Evolutionary conservation across 2,329 filamentous ascomycete species (phyloP).

Genomic region (Rugonectria rugulosa): DNA sequence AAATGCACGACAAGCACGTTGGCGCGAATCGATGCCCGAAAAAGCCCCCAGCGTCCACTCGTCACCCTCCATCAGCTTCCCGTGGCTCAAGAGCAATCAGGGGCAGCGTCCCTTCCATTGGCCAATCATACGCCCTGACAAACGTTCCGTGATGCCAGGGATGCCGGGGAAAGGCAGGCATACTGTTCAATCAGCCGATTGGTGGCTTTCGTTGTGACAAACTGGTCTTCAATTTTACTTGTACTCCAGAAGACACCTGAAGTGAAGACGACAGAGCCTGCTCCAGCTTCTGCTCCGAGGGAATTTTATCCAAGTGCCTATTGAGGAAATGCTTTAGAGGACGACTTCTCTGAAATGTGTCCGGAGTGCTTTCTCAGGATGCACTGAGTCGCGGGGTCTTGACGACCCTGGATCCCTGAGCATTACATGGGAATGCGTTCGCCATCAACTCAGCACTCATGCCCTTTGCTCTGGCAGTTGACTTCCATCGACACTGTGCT

Average conservation of each 20-base stretch:
- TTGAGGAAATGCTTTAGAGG: slow-evolving; percentile 1
- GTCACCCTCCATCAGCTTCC: slow-evolving; percentile 3
- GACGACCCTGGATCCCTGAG: slow-evolving; percentile 1
- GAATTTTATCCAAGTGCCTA: too few relatives aligned
- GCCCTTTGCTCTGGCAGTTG: background rate
- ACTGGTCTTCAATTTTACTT: slow-evolving; percentile 12
- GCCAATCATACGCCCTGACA: slow-evolving; percentile 22
- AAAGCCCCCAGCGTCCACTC: background rate
- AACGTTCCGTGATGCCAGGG: slow-evolving; percentile 33
- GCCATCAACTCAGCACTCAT: slow-evolving; percentile 8
- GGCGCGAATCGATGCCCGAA: slow-evolving; percentile 3
- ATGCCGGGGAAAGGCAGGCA: slow-evolving; percentile 23
- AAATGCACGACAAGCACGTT: slow-evolving; percentile 1
- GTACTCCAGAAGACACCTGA: slow-evolving; percentile 10
- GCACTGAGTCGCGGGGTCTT: background rate
- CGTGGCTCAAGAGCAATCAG: slow-evolving; percentile 20
- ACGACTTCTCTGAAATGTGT: background rate
- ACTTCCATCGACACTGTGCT: background rate
- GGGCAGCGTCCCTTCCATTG: slow-evolving; percentile 27
- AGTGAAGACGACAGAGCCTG: too few relatives aligned
- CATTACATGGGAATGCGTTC: slow-evolving; percentile 14
- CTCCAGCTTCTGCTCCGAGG: too few relatives aligned
- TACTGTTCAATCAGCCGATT: slow-evolving; percentile 30
- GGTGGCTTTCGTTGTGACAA: slow-evolving; percentile 29
- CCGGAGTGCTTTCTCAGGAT: background rate